These are phyloP conservation scores for Datisca glomerata DNA, from an alignment of 306 rosid genomes.

Conservation along the genomic window DNA sequence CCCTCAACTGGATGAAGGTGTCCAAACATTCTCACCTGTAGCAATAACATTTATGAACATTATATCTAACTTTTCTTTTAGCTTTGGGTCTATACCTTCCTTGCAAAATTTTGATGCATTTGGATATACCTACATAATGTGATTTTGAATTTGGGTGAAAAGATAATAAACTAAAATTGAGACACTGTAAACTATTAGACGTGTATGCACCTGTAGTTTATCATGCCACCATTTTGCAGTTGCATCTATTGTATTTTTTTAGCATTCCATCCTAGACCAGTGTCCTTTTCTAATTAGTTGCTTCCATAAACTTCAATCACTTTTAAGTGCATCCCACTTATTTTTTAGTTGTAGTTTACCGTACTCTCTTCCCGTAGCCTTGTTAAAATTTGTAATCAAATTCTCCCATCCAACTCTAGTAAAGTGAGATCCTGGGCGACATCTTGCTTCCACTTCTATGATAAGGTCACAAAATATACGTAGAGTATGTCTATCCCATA, in stretches of 20 bases:
- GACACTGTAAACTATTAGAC: too few species aligned
- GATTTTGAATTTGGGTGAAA: too few species aligned
- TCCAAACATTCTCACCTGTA: too few species aligned
- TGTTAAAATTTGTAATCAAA: background rate
- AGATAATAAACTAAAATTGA: too few species aligned
- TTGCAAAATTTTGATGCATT: too few species aligned
- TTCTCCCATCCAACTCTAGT: background rate
- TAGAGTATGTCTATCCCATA: background rate
- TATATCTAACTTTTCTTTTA: too few species aligned
- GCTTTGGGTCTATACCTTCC: too few species aligned
- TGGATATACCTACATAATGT: too few species aligned
- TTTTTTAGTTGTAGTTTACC: background rate
- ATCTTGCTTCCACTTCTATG: background rate
- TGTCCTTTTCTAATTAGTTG: background rate
- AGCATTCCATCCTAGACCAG: background rate
- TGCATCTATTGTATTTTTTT: slow-evolving; percentile 1
- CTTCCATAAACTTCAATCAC: slow-evolving; percentile 7
- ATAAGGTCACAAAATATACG: background rate
- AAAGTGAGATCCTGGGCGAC: background rate
- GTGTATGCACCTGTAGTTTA: too few species aligned
- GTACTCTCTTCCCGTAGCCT: background rate
- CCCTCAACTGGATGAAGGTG: too few species aligned
- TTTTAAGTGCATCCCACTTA: slow-evolving; percentile 1
- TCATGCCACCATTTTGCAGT: background rate
- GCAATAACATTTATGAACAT: too few species aligned